phyloP scores from a whole-genome alignment of 225 moss, liverwort and hornwort genomes.

The Pseudisothecium myosuroides region DNA sequence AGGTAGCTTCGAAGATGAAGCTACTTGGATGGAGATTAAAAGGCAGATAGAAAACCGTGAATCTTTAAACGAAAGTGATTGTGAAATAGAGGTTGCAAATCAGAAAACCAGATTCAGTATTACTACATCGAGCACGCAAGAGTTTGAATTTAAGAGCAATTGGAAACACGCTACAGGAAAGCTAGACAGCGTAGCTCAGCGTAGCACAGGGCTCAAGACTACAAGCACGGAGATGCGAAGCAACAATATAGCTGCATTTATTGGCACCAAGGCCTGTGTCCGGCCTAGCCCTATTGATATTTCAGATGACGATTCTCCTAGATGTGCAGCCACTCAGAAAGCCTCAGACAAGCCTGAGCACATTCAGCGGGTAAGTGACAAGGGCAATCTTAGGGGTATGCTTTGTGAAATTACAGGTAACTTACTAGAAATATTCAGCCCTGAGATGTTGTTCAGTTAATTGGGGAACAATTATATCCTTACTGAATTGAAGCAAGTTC shows the following conservation, averaged over 20 bases:
- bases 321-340: neutral
- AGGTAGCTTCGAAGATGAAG: slow-evolving; percentile 20
- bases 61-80: slow-evolving; percentile 3
- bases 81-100: neutral
- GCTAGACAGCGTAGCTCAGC: neutral
- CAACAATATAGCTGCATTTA: neutral
- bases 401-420: neutral
- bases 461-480: neutral
- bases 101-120: neutral
- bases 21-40: slow-evolving; percentile 24
- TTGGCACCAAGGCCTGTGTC: neutral
- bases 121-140: neutral
- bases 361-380: neutral
- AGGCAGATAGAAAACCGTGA: neutral
- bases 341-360: neutral
- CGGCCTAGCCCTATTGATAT: neutral
- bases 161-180: neutral
- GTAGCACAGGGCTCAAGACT: neutral
- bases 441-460: neutral
- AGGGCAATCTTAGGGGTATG: neutral
- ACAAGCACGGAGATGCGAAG: neutral
- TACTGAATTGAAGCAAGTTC: neutral
- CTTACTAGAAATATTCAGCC: neutral
- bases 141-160: neutral
- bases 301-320: slow-evolving; percentile 15